Evolutionary conservation across 2,329 filamentous ascomycete species (phyloP), one percentile per base, ranked within the genome.

Genomic region (Arachnomyces sp.): DNA sequence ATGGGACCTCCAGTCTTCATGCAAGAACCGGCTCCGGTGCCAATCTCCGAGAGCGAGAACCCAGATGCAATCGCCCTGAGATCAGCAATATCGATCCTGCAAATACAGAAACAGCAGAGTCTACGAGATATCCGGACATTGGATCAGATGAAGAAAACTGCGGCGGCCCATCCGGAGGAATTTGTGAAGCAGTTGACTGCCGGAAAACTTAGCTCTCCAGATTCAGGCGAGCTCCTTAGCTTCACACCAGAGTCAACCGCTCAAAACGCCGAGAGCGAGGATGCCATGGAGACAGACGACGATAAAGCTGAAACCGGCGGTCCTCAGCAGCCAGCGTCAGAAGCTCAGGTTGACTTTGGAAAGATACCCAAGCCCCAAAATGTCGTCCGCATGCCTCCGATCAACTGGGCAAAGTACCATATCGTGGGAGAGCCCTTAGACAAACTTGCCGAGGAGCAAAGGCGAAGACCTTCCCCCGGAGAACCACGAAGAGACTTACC

Each of bases 351-450:
- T 25, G 20, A 48, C 2, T 88, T 88, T 67, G 68, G 76, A 2
- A 66, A 66, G 13, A 74, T 95, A 11, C 89, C 89, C 0, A 74
- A 74, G 11, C 79, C 84, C 5, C 90, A 95, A 60, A 84, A 84
- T 50, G 70, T 96, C 1, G 81, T 93, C 17, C 80, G 89, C 31
- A 87, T 82, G 65, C 90, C 90, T 7, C 83, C 86, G 7, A 81
- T 96, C 55, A 94, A 95, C 67, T 96, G 90, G 90, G 78, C 81
- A 9, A 89, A 94, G 57, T 96, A 96, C 61, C 85, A 86, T 51
- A 73, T 95, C n/a, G 79, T 92, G 2, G 89, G 87, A 36, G 82
- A 85, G 44, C 78, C 85, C 1, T 71, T 95, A 28, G 87, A 95
- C 61, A 84, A 80, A 58, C 70, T 95, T 47, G 89, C 95, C 59